phyloP scores from a whole-genome alignment of 225 moss, liverwort and hornwort species.

The Anthoceros angustus region DNA sequence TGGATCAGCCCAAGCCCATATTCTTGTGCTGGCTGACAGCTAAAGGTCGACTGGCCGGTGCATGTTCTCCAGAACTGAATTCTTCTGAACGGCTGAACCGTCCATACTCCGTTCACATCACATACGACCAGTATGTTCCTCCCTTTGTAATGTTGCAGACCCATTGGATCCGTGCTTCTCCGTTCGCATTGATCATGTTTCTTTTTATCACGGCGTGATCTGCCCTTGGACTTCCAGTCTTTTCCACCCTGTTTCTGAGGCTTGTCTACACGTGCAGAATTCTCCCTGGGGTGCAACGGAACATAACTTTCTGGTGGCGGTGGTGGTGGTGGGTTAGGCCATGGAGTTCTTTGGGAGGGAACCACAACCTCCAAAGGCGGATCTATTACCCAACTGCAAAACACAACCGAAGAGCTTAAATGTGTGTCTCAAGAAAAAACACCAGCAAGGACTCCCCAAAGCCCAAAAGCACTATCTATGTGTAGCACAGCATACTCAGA shows the following conservation, averaged over 20 bases:
- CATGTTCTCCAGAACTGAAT: too few relatives aligned
- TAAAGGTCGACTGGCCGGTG: too few relatives aligned
- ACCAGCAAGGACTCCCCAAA: not conserved
- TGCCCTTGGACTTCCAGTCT: not conserved
- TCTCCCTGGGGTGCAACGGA: not conserved
- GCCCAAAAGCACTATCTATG: not conserved
- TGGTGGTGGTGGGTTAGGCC: not conserved
- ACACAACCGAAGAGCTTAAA: not conserved
- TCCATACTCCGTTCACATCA: too few relatives aligned
- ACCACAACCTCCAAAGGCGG: conserved; percentile 1
- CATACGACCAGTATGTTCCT: too few relatives aligned
- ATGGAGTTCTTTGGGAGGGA: not conserved
- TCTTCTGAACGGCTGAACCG: too few relatives aligned
- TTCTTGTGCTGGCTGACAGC: too few relatives aligned
- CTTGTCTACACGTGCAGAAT: not conserved
- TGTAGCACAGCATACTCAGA: not conserved
- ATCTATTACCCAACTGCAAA: not conserved
- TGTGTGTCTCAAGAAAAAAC: not conserved
- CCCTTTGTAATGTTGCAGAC: too few relatives aligned
- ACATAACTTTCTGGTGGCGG: not conserved
- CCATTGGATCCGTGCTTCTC: too few relatives aligned
- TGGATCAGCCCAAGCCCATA: too few relatives aligned
- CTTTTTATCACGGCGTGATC: not conserved
- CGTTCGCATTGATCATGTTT: not conserved
- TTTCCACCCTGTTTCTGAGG: not conserved